Evolutionary conservation across 768 basidiomycete genomes (phyloP), one percentile per base, ranked within the genome.

Genomic region (Boletus eberwhitei): DNA sequence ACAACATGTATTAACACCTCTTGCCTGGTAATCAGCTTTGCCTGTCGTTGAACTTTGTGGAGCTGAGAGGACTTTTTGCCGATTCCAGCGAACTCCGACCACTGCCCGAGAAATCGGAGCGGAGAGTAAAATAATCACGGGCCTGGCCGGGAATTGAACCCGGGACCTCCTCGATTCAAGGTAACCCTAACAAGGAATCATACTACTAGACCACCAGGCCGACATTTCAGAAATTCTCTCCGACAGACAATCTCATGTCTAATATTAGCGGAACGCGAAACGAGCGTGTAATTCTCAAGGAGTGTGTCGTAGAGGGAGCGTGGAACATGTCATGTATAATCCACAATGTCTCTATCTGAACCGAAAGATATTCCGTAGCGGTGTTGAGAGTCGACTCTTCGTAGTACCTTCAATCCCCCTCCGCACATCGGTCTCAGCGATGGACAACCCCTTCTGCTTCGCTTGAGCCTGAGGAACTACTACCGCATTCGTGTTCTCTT

Each of bases 171-270:
- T 79, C 78, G 77, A 80, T 52, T 40, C 50, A 56, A 56, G 49
- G 50, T 34, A 58, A 55, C 79, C 79, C 80, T 78, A 81, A 81
- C 77, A 78, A 80, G 77, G 80, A 80, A 81, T 82, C 80, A 81
- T 81, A 79, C 80, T 77, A 80, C 79, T 81, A 82, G 79, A 80
- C 78, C 78, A 80, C 74, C 77, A 79, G 77, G 79, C 78, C 78
- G 56, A 53, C 21, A 38, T 14, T 3, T 21, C 1, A 1, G 0
- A 2, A 2, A 2, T 0, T 8, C 16, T 2, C 5, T 26, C 1
- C 1, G 7, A n/a, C 24, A 39, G 2, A n/a, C 21, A 2, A 40
- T 4, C 3, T 53, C 14, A 50, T 12, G 12, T 26, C 32, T 36
- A 35, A 21, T 22, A n/a, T 22, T 14, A 26, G 12, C 40, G 11